Percentiles rank a stretch among this genome's conserved stretches.
Evolutionary conservation across 2,329 filamentous ascomycete genomes (phyloP).

Genomic region (Coniella vitis): DNA sequence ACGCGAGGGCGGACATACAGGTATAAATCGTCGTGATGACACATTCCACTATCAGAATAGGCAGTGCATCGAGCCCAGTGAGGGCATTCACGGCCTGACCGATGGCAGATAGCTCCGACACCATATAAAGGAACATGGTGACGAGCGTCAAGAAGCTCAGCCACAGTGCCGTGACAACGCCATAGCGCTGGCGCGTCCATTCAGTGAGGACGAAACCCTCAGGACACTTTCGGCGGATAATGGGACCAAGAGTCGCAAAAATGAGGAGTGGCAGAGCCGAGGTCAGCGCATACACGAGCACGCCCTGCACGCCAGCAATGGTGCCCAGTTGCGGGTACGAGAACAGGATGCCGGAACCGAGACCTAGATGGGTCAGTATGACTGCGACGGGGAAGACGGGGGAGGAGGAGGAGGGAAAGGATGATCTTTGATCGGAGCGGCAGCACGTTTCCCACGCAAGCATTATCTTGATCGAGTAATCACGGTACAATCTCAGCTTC

Average conservation of each 20-base stretch:
- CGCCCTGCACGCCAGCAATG: slow-evolving; percentile 70
- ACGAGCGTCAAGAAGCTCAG: slow-evolving; percentile 72
- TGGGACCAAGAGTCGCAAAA: slow-evolving; percentile 68
- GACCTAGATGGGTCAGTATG: slow-evolving; percentile 53
- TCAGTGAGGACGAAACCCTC: slow-evolving; percentile 81
- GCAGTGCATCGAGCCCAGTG: slow-evolving; percentile 67
- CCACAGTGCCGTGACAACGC: slow-evolving; percentile 60
- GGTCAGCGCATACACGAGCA: slow-evolving; percentile 68
- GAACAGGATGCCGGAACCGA: slow-evolving; percentile 79
- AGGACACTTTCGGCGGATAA: slow-evolving; percentile 73
- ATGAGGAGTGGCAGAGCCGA: slow-evolving; percentile 66
- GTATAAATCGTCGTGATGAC: slow-evolving; percentile 77
- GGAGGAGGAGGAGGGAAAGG: slow-evolving; percentile 13
- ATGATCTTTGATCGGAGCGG: slow-evolving; percentile 55
- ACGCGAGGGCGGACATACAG: slow-evolving; percentile 42
- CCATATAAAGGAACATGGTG: slow-evolving; percentile 82
- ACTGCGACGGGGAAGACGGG: slow-evolving; percentile 21
- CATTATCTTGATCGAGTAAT: slow-evolving; percentile 98
- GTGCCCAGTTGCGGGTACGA: slow-evolving; percentile 76
- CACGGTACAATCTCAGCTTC: slow-evolving; percentile 95
- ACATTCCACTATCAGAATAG: slow-evolving; percentile 71
- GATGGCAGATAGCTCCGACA: slow-evolving; percentile 73
- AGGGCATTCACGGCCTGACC: slow-evolving; percentile 71
- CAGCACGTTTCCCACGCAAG: slow-evolving; percentile 98
- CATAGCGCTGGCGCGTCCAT: slow-evolving; percentile 77